These are phyloP conservation scores for Cryptosporidium ryanae DNA, from an alignment of 169 alveolate genomes.

Conservation along the genomic window DNA sequence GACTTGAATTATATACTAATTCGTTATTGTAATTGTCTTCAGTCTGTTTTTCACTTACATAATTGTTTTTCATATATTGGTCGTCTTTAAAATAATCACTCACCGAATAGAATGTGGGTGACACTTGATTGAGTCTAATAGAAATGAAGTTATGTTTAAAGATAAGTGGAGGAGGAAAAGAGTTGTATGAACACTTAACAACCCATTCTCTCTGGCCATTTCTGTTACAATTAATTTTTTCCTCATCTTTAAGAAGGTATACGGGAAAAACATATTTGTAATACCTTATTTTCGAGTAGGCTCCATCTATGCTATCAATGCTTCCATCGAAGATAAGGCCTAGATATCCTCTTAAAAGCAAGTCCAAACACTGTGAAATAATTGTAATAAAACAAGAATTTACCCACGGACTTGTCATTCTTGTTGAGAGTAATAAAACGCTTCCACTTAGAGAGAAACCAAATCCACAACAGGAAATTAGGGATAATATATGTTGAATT, in stretches of 20 bases:
- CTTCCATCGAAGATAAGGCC: constrained; percentile 27
- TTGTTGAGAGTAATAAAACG: constrained; percentile 49
- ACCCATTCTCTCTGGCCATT: constrained; percentile 72
- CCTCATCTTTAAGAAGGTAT: constrained; percentile 60
- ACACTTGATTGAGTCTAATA: constrained; percentile 27
- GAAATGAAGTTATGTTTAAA: constrained; percentile 60
- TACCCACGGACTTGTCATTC: constrained; percentile 74
- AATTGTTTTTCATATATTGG: neutral
- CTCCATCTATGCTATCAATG: neutral
- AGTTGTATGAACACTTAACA: constrained; percentile 43
- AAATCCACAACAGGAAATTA: constrained; percentile 70
- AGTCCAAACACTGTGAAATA: constrained; percentile 49
- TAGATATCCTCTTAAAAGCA: constrained; percentile 58
- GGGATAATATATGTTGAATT: constrained; percentile 37
- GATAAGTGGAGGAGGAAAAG: constrained; percentile 69
- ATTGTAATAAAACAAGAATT: constrained; percentile 64
- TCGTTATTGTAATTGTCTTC: neutral
- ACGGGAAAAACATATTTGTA: constrained; percentile 62
- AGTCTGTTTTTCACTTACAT: neutral
- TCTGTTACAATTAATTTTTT: constrained; percentile 42
- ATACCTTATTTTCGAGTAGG: constrained; percentile 27
- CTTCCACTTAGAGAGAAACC: constrained; percentile 72
- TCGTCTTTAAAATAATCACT: neutral
- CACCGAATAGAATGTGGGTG: constrained; percentile 53
- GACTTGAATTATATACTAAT: neutral